phyloP scores from a whole-genome alignment of 169 alveolate genomes.

The Miamiensis avidus region DNA sequence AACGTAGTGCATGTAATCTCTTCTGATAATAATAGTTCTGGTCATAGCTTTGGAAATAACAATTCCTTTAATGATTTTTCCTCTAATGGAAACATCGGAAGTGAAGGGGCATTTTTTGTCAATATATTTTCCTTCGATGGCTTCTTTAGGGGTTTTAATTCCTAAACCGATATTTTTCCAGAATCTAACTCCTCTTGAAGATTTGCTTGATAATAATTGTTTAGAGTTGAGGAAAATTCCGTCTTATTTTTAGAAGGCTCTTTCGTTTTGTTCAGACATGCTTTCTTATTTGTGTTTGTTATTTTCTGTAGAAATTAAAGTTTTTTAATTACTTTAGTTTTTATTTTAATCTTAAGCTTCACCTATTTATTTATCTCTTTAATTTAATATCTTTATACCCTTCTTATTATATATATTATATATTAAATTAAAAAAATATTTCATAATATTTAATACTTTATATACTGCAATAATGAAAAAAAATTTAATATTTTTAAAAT shows the following conservation, averaged over 20 bases:
- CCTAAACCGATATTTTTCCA: constrained; percentile 98
- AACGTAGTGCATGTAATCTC: constrained; percentile 98
- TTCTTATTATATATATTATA: too few relatives aligned
- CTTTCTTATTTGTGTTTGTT: not conserved
- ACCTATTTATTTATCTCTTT: too few relatives aligned
- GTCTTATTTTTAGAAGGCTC: constrained; percentile 90
- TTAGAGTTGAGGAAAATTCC: constrained; percentile 85
- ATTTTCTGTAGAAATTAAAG: too few relatives aligned
- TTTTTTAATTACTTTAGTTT: too few relatives aligned
- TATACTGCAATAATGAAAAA: too few relatives aligned
- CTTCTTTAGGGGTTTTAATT: constrained; percentile 97
- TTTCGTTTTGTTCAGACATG: constrained; percentile 76
- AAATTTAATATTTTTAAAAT: too few relatives aligned
- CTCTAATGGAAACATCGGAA: constrained; percentile 98
- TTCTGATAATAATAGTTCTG: constrained; percentile 97
- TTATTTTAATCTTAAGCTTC: too few relatives aligned
- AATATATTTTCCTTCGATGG: constrained; percentile 97
- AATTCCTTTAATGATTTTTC: constrained; percentile 98
- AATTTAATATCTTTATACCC: too few relatives aligned
- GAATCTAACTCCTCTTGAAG: constrained; percentile 88
- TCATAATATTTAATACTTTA: too few relatives aligned
- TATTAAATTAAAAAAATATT: too few relatives aligned
- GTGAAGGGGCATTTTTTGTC: constrained; percentile 99
- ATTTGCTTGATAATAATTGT: constrained; percentile 83
- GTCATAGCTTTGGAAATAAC: constrained; percentile 98